Base-by-base conservation (phyloP, 202 grass and related monocot genomes). In the Brachypodium distachyon region DNA sequence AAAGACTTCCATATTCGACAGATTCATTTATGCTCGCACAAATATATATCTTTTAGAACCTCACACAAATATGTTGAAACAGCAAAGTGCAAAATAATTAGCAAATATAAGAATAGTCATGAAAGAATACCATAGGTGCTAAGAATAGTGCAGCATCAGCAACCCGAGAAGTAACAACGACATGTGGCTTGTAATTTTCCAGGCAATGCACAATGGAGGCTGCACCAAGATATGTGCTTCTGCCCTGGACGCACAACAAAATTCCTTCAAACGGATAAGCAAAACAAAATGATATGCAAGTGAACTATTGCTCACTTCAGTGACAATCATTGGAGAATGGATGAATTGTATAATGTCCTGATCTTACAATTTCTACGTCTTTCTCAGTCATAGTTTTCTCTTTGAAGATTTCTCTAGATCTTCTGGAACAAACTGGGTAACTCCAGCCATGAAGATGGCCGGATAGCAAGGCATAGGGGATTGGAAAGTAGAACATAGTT, bases 81-180 rank as follows among this genome's bases (percentile, higher is more conserved):
- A 65, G 56, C 9, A 43, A 31, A 52, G 12, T 13, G 16, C 3
- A 4, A 36, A 12, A 76, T 61, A 13, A 76, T 61, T 44, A 56
- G 52, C 21, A 67, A 51, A 48, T 57, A 81, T 17, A 77, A 49
- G 23, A 61, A n/a, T 46, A 44, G n/a, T 14, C 46, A 79, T 77
- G 44, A 68, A 73, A 51, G 17, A 7, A 17, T 84, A 94, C 94
- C 91, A 97, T 94, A 61, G 95, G 91, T 81, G 91, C 95, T 87
- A 97, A 84, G 69, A 97, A 97, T 33, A 97, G 82, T 22, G 95
- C 69, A 82, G 91, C 95, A 94, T 97, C 95, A 84, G 95, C 91
- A 83, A 97, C 84, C 66, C 89, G 76, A 76, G 95, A 97, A 88
- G 95, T 97, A 77, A 97, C 92, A 65, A 94, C 40, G 79, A 97